phyloP scores from a whole-genome alignment of 306 rosid species.

The Abrus precatorius region DNA sequence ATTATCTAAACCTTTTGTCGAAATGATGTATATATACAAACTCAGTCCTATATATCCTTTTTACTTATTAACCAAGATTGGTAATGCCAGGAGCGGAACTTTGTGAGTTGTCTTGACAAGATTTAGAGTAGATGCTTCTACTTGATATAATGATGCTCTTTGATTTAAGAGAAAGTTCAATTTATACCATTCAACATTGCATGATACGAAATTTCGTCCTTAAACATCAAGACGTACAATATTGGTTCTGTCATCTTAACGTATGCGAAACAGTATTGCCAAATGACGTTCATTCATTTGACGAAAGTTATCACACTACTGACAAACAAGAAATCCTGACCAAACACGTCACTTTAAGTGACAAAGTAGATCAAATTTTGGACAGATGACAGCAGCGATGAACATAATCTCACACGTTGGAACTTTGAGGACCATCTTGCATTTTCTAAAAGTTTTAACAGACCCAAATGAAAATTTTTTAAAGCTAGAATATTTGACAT shows the following conservation, averaged over 20 bases:
- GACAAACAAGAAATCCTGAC: neutral
- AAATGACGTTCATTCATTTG: constrained; percentile 3
- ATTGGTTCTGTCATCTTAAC: neutral
- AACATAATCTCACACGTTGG: neutral
- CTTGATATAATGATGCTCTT: neutral
- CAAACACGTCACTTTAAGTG: neutral
- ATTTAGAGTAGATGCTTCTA: neutral
- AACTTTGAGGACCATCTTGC: neutral
- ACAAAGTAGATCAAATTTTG: neutral
- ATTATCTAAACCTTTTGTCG: too few relatives aligned
- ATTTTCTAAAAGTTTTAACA: neutral
- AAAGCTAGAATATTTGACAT: neutral
- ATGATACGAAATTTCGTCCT: neutral
- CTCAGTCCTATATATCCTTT: neutral
- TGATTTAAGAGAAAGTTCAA: neutral
- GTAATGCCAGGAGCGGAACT: neutral
- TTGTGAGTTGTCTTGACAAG: neutral
- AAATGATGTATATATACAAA: neutral
- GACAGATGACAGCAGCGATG: neutral
- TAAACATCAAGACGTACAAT: neutral
- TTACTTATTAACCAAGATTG: neutral
- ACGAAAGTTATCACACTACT: neutral
- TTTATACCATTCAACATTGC: neutral
- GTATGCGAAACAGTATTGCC: neutral
- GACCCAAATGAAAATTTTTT: constrained; percentile 5